A percentile compares a stretch with the other conserved stretches of the same genome.
phyloP scores from a whole-genome alignment of 352 stramenopile genomes.

The Phytophthora cryptogea region DNA sequence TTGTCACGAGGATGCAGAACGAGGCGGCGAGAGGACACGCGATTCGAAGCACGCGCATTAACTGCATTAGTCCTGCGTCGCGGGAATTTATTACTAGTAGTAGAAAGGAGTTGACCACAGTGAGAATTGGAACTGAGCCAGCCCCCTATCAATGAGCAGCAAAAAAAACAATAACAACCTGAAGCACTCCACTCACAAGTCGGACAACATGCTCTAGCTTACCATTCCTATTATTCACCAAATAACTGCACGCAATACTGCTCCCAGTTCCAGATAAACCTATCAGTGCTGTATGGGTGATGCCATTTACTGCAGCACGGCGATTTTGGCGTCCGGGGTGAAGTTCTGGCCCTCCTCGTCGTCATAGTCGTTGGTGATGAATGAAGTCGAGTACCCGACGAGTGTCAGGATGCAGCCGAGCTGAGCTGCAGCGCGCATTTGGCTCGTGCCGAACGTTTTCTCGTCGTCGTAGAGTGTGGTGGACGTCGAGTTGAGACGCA shows the following conservation, averaged over 20 bases:
- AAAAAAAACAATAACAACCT: too few species aligned
- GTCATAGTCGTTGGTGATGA: slow-evolving; percentile 65
- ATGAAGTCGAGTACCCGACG: slow-evolving; percentile 72
- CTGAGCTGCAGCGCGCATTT: slow-evolving; percentile 69
- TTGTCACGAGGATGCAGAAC: slow-evolving; percentile 33
- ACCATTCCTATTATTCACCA: slow-evolving; percentile 21
- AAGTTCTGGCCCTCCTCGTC: slow-evolving; percentile 32
- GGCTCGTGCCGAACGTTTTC: slow-evolving; percentile 50
- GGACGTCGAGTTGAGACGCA: slow-evolving; percentile 56
- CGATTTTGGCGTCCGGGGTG: slow-evolving; percentile 36
- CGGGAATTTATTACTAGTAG: too few species aligned
- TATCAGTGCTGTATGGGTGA: slow-evolving; percentile 3
- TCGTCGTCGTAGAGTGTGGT: slow-evolving; percentile 79
- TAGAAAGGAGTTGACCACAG: neutral
- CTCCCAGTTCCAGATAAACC: slow-evolving; percentile 16
- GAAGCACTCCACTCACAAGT: slow-evolving; percentile 1
- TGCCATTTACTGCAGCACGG: slow-evolving; percentile 24
- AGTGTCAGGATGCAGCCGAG: slow-evolving; percentile 74
- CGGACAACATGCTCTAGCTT: slow-evolving; percentile 15
- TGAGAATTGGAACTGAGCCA: neutral
- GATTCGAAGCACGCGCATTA: slow-evolving; percentile 10
- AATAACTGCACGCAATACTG: neutral
- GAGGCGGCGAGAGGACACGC: slow-evolving; percentile 28
- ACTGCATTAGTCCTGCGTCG: neutral
- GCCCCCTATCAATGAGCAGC: too few species aligned